A percentile compares a stretch with the other conserved stretches of the same genome.
phyloP scores from a whole-genome alignment of 169 alveolate species.

The Cardiosporidium cionae region DNA sequence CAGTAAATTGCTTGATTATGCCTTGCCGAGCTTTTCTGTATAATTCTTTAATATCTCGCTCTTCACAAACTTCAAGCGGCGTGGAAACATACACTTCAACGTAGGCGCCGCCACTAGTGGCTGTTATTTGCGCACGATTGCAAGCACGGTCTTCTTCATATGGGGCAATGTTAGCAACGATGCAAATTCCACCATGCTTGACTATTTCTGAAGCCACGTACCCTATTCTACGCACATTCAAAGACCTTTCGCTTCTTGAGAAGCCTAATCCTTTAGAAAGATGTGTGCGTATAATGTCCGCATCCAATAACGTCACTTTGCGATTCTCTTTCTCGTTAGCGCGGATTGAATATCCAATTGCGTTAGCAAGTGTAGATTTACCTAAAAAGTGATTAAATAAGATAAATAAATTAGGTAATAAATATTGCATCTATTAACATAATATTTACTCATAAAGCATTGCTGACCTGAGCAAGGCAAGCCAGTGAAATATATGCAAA shows the following conservation, averaged over 20 bases:
- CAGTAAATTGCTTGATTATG: slow-evolving; percentile 31
- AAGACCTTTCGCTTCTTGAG: slow-evolving; percentile 17
- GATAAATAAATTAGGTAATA: neutral
- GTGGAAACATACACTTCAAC: slow-evolving; percentile 37
- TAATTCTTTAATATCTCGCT: slow-evolving; percentile 30
- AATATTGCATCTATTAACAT: neutral
- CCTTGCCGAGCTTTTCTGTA: slow-evolving; percentile 41
- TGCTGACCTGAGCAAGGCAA: slow-evolving; percentile 37
- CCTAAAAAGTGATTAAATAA: slow-evolving; percentile 12
- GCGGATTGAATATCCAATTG: slow-evolving; percentile 13
- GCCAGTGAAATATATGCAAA: slow-evolving; percentile 40
- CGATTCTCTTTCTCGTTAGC: slow-evolving; percentile 22
- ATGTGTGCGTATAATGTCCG: slow-evolving; percentile 35
- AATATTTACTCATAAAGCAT: neutral
- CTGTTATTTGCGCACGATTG: slow-evolving; percentile 17
- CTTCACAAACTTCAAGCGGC: slow-evolving; percentile 31
- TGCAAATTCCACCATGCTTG: slow-evolving; percentile 40
- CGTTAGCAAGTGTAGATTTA: slow-evolving; percentile 40
- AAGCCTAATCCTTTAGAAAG: slow-evolving; percentile 26
- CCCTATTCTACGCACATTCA: slow-evolving; percentile 34
- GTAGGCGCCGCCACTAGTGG: slow-evolving; percentile 18
- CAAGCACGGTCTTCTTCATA: slow-evolving; percentile 18
- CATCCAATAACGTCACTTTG: slow-evolving; percentile 30
- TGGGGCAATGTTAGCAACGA: slow-evolving; percentile 40
- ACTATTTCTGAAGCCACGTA: slow-evolving; percentile 35